Evolutionary conservation across 1,139 yeast genomes (phyloP).

Genomic region (Zygotorulaspora mrakii): DNA sequence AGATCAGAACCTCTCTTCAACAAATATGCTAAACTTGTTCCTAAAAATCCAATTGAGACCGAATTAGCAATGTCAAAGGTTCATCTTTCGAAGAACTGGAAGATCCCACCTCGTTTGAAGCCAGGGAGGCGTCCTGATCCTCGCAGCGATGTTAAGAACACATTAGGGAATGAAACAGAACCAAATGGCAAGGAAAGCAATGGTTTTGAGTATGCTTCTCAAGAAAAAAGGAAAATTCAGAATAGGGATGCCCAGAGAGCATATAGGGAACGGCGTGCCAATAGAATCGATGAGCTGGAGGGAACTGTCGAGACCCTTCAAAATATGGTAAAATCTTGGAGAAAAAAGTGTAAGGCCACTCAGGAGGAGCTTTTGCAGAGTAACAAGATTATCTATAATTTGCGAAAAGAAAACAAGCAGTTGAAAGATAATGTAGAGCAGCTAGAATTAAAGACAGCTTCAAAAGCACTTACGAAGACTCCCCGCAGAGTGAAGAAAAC

Average conservation of each 20-base stretch:
- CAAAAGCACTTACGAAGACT: not conserved
- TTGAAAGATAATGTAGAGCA: constrained; percentile 4
- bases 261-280: constrained; percentile 45
- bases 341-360: constrained; percentile 50
- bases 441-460: not conserved
- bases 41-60: constrained; percentile 11
- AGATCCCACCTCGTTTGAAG: constrained; percentile 18
- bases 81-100: constrained; percentile 26
- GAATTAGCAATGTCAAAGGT: constrained; percentile 17
- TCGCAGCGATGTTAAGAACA: not conserved
- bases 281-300: constrained; percentile 51
- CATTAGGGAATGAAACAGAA: not conserved
- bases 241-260: constrained; percentile 96
- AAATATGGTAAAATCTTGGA: constrained; percentile 69
- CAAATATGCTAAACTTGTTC: constrained; percentile 16
- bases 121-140: constrained; percentile 18
- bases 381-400: constrained; percentile 13
- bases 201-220: constrained; percentile 44
- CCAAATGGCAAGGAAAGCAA: constrained; percentile 18
- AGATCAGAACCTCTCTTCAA: constrained; percentile 6
- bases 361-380: constrained; percentile 38
- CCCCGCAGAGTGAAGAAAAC: not conserved
- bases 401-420: constrained; percentile 7
- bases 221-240: constrained; percentile 82
- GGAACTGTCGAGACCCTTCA: constrained; percentile 63